phyloP scores from a whole-genome alignment of 1,139 yeast species.

The Pichia sp. region DNA sequence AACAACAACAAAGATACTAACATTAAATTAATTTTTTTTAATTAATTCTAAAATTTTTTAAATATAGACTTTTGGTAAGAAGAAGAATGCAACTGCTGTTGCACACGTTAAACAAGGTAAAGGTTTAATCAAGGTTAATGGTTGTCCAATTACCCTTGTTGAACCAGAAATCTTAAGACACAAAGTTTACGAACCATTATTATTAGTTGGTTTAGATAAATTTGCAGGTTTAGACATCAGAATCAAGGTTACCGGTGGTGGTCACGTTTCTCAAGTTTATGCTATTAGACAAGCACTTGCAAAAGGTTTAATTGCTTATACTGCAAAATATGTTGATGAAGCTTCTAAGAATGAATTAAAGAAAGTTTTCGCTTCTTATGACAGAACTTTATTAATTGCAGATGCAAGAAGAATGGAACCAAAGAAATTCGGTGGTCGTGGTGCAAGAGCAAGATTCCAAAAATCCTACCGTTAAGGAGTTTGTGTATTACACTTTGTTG shows the following conservation, averaged over 20 bases:
- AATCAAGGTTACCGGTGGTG: conserved; percentile 99
- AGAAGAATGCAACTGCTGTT: conserved; percentile 99
- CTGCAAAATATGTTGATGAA: conserved; percentile 98
- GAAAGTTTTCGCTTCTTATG: conserved; percentile 96
- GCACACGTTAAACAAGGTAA: conserved; percentile 99
- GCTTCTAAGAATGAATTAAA: conserved; percentile 99
- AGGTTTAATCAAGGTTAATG: conserved; percentile 99
- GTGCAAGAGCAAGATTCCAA: conserved; percentile 99
- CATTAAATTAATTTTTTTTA: conserved; percentile 2
- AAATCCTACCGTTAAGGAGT: conserved; percentile 94
- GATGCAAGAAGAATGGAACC: conserved; percentile 99
- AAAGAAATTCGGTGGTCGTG: conserved; percentile 99
- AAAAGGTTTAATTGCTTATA: conserved; percentile 98
- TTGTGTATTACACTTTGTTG: conserved; percentile 4
- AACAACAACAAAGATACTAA: conserved; percentile 7
- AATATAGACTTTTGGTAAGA: conserved; percentile 96
- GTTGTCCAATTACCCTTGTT: conserved; percentile 97
- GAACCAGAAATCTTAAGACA: conserved; percentile 98
- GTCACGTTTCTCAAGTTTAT: conserved; percentile 99
- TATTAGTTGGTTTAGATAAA: conserved; percentile 97
- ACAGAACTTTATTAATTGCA: conserved; percentile 99
- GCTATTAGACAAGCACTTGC: conserved; percentile 99
- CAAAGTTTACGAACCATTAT: conserved; percentile 99
- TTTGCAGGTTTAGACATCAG: conserved; percentile 98
- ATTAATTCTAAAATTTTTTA: background rate